phyloP scores from a whole-genome alignment of 768 basidiomycete species.

The Kwoniella europaea region DNA sequence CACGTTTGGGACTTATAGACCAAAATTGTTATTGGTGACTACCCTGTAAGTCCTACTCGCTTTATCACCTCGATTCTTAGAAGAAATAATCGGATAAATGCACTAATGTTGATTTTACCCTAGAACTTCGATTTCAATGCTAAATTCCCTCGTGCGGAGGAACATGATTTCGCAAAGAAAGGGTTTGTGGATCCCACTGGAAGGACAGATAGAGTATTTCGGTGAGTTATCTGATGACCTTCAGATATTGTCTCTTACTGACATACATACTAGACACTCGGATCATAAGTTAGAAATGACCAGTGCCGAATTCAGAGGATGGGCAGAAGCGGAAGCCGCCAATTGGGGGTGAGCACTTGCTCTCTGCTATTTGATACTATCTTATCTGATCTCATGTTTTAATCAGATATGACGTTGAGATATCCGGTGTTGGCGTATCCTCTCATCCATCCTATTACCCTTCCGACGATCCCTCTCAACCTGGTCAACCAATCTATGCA shows the following conservation, averaged over 20 bases:
- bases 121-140: constrained; percentile 57
- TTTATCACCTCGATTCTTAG: too few species aligned
- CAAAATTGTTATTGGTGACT: constrained; percentile 53
- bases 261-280: constrained; percentile 35
- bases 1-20: constrained; percentile 56
- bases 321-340: constrained; percentile 46
- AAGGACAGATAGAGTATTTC: constrained; percentile 57
- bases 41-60: constrained; percentile 47
- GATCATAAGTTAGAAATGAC: constrained; percentile 59
- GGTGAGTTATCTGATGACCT: constrained; percentile 33
- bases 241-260: constrained; percentile 6
- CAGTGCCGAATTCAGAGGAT: constrained; percentile 51
- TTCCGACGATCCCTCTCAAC: constrained; percentile 32
- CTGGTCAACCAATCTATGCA: constrained; percentile 53
- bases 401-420: constrained; percentile 49
- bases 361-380: constrained; percentile 12
- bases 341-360: constrained; percentile 49
- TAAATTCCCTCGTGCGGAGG: constrained; percentile 53
- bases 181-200: constrained; percentile 58
- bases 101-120: background rate
- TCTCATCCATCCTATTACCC: constrained; percentile 52
- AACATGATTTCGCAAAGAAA: constrained; percentile 36
- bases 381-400: background rate
- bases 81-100: too few species aligned
- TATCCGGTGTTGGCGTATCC: constrained; percentile 54